phyloP scores from a whole-genome alignment of 2,329 filamentous ascomycete species.

The Ascochyta pisi region DNA sequence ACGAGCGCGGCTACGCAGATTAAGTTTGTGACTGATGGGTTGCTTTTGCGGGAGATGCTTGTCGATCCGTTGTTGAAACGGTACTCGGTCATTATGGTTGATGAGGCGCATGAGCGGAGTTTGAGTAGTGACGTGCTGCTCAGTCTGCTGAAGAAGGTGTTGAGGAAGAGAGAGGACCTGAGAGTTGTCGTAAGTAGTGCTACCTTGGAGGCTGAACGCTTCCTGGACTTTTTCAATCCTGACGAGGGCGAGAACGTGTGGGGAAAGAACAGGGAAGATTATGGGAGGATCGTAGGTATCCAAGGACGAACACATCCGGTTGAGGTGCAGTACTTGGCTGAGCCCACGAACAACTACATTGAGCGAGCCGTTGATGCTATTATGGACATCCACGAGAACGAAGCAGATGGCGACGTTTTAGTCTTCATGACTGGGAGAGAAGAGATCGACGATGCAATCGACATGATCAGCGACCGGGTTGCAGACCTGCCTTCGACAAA shows the following conservation, averaged over 20 bases:
- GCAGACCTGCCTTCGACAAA: constrained; percentile 66
- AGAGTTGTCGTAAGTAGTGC: constrained; percentile 92
- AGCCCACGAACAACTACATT: constrained; percentile 84
- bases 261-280: constrained; percentile 49
- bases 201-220: constrained; percentile 87
- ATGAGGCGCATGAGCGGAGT: constrained; percentile 94
- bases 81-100: constrained; percentile 97
- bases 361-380: constrained; percentile 82
- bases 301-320: constrained; percentile 90
- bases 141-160: constrained; percentile 89
- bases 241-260: constrained; percentile 50
- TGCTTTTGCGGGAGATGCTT: constrained; percentile 88
- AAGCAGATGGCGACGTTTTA: constrained; percentile 84
- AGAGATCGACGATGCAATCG: constrained; percentile 85
- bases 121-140: constrained; percentile 91
- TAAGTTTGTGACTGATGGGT: constrained; percentile 94
- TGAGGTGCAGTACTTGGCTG: constrained; percentile 80
- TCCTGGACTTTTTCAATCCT: constrained; percentile 76
- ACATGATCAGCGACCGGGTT: constrained; percentile 76
- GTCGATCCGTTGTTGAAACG: constrained; percentile 89
- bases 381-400: constrained; percentile 83
- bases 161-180: constrained; percentile 78
- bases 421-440: constrained; percentile 92
- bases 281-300: constrained; percentile 76
- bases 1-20: constrained; percentile 85